Evolutionary conservation across 2,329 filamentous ascomycete species (phyloP).

Genomic region (Arthrocladium fulminans): DNA sequence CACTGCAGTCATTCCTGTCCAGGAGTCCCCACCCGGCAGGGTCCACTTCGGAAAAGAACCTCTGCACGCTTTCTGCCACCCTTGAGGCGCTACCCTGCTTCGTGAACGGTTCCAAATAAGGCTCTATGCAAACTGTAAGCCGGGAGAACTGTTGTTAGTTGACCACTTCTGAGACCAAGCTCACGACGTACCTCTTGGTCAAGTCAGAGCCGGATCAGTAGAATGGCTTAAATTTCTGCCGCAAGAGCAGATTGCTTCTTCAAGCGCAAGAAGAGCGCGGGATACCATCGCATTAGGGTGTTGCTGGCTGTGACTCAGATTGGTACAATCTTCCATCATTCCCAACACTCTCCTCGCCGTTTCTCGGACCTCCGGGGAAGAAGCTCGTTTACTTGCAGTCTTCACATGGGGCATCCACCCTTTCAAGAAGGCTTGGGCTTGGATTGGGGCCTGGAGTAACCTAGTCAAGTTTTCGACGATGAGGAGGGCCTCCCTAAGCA

Average conservation of each 20-base stretch:
- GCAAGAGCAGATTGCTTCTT: constrained; percentile 64
- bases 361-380: constrained; percentile 88
- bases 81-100: constrained; percentile 52
- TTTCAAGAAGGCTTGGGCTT: constrained; percentile 88
- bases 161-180: constrained; percentile 79
- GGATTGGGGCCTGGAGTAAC: constrained; percentile 89
- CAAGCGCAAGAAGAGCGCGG: constrained; percentile 65
- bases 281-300: constrained; percentile 59
- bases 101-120: constrained; percentile 67
- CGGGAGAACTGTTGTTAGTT: constrained; percentile 71
- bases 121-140: constrained; percentile 58
- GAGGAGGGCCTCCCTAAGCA: constrained; percentile 88
- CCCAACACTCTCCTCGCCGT: constrained; percentile 71
- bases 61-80: constrained; percentile 64
- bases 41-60: constrained; percentile 74
- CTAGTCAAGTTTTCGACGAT: constrained; percentile 98
- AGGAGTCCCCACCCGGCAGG: constrained; percentile 77
- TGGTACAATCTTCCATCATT: constrained; percentile 65
- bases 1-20: constrained; percentile 79
- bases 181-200: constrained; percentile 63
- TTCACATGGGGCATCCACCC: constrained; percentile 93
- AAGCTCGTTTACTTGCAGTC: constrained; percentile 75
- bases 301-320: constrained; percentile 40
- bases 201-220: constrained; percentile 52
- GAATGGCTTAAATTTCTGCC: constrained; percentile 57